These are phyloP conservation scores for Rhizophagus sp. DNA, from an alignment of 192 early-diverging fungal species.

Conservation along the genomic window DNA sequence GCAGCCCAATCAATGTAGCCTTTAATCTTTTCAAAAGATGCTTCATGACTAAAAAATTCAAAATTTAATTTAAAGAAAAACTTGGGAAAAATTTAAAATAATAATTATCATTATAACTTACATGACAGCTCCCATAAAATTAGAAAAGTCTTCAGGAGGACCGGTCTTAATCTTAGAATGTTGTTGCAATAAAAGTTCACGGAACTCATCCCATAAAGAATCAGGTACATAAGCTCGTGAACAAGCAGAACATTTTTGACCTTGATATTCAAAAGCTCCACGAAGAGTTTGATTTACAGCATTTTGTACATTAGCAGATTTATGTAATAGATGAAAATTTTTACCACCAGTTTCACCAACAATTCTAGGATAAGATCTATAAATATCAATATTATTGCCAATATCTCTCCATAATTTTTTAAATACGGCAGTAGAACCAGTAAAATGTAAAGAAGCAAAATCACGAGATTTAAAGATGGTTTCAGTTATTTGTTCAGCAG, in stretches of 20 bases:
- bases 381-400: conserved; percentile 86
- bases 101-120: conserved; percentile 46
- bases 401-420: conserved; percentile 91
- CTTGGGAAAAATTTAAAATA: conserved; percentile 24
- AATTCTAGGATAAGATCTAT: conserved; percentile 93
- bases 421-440: conserved; percentile 92
- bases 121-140: conserved; percentile 91
- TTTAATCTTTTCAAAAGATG: conserved; percentile 90
- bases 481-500: conserved; percentile 78
- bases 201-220: conserved; percentile 77
- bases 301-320: conserved; percentile 69
- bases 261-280: conserved; percentile 94
- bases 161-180: conserved; percentile 83
- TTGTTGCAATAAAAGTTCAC: conserved; percentile 61
- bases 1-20: conserved; percentile 83
- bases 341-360: conserved; percentile 99
- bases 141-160: conserved; percentile 79
- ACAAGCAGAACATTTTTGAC: conserved; percentile 98
- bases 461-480: conserved; percentile 82
- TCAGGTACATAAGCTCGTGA: conserved; percentile 90
- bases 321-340: conserved; percentile 96
- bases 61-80: not conserved
- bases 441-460: conserved; percentile 97
- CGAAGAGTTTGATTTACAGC: conserved; percentile 91
- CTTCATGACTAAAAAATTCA: conserved; percentile 15